phyloP scores from a whole-genome alignment of 345 rosid genomes.

The Carallia pectinifolia region DNA sequence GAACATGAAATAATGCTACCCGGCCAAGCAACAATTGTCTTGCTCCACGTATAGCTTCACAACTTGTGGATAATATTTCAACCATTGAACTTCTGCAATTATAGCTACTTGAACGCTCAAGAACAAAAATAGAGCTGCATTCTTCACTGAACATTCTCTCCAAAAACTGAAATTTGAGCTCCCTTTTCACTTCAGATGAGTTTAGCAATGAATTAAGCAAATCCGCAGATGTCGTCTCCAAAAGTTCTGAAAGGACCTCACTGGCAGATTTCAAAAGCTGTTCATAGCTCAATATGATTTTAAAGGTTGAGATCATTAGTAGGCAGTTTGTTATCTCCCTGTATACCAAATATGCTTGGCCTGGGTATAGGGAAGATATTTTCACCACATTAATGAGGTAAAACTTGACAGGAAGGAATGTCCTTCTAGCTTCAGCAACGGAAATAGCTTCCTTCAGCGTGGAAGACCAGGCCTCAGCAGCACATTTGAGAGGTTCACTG shows the following conservation, averaged over 20 bases:
- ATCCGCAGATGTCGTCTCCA: constrained; percentile 66
- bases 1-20: constrained; percentile 48
- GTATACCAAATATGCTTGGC: constrained; percentile 54
- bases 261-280: constrained; percentile 45
- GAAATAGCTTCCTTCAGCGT: constrained; percentile 55
- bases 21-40: constrained; percentile 47
- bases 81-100: constrained; percentile 31
- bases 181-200: constrained; percentile 50
- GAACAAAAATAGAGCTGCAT: constrained; percentile 23
- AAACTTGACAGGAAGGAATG: constrained; percentile 84
- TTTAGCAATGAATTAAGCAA: constrained; percentile 60
- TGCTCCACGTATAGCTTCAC: constrained; percentile 37
- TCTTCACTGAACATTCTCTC: constrained; percentile 55
- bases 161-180: constrained; percentile 55
- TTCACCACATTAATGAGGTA: constrained; percentile 80
- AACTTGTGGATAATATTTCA: constrained; percentile 48
- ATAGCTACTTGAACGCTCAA: constrained; percentile 27
- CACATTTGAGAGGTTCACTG: constrained; percentile 57
- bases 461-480: constrained; percentile 72
- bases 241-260: constrained; percentile 71
- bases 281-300: constrained; percentile 52
- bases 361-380: constrained; percentile 65
- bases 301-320: constrained; percentile 57
- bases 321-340: constrained; percentile 55
- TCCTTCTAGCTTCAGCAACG: constrained; percentile 72